phyloP scores from a whole-genome alignment of 2,329 filamentous ascomycete genomes.

The Xylariaceae sp. region DNA sequence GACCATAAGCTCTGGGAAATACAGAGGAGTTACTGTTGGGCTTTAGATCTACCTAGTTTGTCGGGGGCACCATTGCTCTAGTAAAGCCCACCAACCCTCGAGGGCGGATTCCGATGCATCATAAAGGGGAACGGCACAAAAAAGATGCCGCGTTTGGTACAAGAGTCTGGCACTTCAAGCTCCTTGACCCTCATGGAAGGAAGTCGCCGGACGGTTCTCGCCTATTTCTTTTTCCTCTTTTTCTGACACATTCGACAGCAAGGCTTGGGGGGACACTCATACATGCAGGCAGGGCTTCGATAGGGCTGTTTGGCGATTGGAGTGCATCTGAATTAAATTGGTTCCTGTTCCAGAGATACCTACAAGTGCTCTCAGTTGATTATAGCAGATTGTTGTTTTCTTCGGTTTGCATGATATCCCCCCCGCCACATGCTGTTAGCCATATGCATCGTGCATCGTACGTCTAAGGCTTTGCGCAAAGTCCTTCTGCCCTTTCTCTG shows the following conservation, averaged over 20 bases:
- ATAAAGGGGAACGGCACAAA: conserved; percentile 28
- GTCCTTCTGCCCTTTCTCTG: neutral
- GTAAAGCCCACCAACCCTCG: conserved; percentile 23
- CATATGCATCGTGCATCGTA: neutral
- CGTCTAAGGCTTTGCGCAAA: neutral
- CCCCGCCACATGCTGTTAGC: neutral
- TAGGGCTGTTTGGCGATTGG: conserved; percentile 44
- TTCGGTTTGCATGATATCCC: conserved; percentile 8
- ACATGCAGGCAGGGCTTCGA: conserved; percentile 44
- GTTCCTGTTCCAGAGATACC: conserved; percentile 36
- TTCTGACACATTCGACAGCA: conserved; percentile 40
- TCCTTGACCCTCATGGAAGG: conserved; percentile 31
- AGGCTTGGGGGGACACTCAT: conserved; percentile 41
- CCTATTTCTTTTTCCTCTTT: conserved; percentile 38
- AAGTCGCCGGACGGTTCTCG: conserved; percentile 28
- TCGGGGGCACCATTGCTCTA: conserved; percentile 17
- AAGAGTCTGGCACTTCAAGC: conserved; percentile 25
- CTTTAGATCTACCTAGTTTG: conserved; percentile 29
- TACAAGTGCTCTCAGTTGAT: conserved; percentile 4
- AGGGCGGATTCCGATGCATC: conserved; percentile 26
- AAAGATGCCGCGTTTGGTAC: conserved; percentile 29
- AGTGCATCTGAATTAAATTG: conserved; percentile 45
- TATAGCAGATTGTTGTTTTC: conserved; percentile 1
- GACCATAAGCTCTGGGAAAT: conserved; percentile 29
- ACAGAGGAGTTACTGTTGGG: conserved; percentile 27